Percentiles rank a stretch among this genome's conserved stretches.
phyloP scores from a whole-genome alignment of 805 yeast genomes.

The Nakazawaea pomicola region DNA sequence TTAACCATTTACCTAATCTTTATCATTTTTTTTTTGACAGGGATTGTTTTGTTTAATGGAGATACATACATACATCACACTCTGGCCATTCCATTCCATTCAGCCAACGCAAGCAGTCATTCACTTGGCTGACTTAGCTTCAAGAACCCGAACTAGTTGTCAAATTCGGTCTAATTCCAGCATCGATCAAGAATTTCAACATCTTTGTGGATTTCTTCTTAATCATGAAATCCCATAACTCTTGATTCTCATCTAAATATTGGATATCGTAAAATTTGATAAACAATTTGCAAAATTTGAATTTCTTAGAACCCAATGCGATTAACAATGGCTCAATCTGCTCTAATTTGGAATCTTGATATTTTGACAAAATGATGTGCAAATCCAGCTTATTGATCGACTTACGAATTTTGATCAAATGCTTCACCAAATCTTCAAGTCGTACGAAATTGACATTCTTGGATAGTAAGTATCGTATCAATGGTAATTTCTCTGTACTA shows the following conservation, averaged over 20 bases:
- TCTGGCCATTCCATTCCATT: too few relatives aligned
- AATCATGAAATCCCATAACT: not conserved
- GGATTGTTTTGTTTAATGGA: too few relatives aligned
- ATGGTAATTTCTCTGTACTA: not conserved
- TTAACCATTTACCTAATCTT: too few relatives aligned
- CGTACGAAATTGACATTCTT: not conserved
- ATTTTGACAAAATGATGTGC: too few relatives aligned
- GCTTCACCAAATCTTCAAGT: not conserved
- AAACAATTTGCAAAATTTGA: not conserved
- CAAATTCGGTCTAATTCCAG: not conserved
- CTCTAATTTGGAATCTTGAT: not conserved
- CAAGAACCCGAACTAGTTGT: too few relatives aligned
- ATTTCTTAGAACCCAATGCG: not conserved
- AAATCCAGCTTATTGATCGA: too few relatives aligned
- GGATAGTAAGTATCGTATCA: not conserved
- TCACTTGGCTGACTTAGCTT: too few relatives aligned
- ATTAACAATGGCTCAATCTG: not conserved
- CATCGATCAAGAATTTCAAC: not conserved
- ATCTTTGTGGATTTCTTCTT: not conserved
- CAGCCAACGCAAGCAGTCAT: too few relatives aligned
- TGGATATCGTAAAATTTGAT: not conserved
- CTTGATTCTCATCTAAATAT: not conserved
- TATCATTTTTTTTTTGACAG: too few relatives aligned
- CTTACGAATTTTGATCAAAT: not conserved
- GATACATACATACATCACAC: too few relatives aligned